These are phyloP conservation scores for Aspergillus sclerotialis DNA, from an alignment of 2,329 filamentous ascomycete genomes.

Conservation along the genomic window DNA sequence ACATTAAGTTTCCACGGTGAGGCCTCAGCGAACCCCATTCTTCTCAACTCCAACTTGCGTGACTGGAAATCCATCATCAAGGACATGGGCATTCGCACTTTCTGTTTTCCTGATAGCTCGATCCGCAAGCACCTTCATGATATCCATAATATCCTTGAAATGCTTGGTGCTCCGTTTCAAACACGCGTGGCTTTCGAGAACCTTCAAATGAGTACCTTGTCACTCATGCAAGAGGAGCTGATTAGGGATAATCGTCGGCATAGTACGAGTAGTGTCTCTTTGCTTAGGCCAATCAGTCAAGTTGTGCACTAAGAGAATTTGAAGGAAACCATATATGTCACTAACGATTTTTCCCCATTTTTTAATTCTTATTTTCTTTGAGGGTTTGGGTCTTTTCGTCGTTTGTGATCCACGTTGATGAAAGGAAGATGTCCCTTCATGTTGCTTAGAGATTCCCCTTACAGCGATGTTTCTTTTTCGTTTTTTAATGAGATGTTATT, in stretches of 20 bases:
- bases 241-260: slow-evolving; percentile 13
- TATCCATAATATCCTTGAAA: slow-evolving; percentile 41
- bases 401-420: background rate
- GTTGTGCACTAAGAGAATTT: no score
- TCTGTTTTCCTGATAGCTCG: slow-evolving; percentile 43
- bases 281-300: no score
- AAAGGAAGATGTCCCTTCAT: no score
- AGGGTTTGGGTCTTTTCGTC: background rate
- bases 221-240: slow-evolving; percentile 26
- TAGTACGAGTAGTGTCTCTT: slow-evolving; percentile 6
- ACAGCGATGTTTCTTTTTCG: slow-evolving; percentile 1
- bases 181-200: slow-evolving; percentile 34
- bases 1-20: slow-evolving; percentile 41
- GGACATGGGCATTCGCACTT: slow-evolving; percentile 44
- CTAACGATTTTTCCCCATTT: no score
- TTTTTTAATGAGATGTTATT: slow-evolving; percentile 1
- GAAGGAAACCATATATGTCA: no score
- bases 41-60: slow-evolving; percentile 40
- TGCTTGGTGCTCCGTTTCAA: slow-evolving; percentile 39
- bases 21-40: slow-evolving; percentile 31
- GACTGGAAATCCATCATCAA: slow-evolving; percentile 43
- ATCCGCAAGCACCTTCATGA: slow-evolving; percentile 46
- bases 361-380: background rate
- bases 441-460: background rate
- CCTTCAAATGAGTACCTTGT: slow-evolving; percentile 26